A percentile compares a stretch with the other conserved stretches of the same genome.
Conservation (phyloP, 2,329 filamentous ascomycete genomes). For the Ciborinia camelliae region DNA sequence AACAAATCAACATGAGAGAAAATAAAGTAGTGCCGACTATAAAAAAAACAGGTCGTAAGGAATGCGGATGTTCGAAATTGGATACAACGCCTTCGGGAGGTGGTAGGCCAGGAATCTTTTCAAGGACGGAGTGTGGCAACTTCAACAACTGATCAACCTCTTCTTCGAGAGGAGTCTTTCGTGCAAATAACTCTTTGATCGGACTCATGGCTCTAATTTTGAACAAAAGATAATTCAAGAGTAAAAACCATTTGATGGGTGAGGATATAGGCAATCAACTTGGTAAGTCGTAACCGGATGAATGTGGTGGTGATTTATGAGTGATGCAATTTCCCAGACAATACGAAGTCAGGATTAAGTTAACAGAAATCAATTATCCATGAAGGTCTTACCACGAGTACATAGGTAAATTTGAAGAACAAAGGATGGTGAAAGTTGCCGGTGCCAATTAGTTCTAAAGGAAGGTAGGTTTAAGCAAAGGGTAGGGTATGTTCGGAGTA, state of each 20-base stretch:
- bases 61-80: background rate
- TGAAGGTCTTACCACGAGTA: too few species aligned
- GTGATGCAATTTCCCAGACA: too few species aligned
- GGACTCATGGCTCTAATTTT: background rate
- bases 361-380: background rate
- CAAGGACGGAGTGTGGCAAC: background rate
- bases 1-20: background rate
- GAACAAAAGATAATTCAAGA: background rate
- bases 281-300: background rate
- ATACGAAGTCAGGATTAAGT: background rate
- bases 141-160: background rate
- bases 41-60: background rate
- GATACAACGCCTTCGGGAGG: background rate
- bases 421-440: too few species aligned
- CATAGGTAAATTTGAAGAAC: too few species aligned
- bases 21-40: background rate
- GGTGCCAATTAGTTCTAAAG: too few species aligned
- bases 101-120: background rate
- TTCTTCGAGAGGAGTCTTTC: background rate
- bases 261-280: background rate
- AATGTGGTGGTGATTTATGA: too few species aligned
- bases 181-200: background rate
- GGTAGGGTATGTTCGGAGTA: too few species aligned
- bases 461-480: too few species aligned
- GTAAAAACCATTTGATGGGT: background rate